Conservation (phyloP, 2,329 filamentous ascomycete species). For the Calonectria crousiana region DNA sequence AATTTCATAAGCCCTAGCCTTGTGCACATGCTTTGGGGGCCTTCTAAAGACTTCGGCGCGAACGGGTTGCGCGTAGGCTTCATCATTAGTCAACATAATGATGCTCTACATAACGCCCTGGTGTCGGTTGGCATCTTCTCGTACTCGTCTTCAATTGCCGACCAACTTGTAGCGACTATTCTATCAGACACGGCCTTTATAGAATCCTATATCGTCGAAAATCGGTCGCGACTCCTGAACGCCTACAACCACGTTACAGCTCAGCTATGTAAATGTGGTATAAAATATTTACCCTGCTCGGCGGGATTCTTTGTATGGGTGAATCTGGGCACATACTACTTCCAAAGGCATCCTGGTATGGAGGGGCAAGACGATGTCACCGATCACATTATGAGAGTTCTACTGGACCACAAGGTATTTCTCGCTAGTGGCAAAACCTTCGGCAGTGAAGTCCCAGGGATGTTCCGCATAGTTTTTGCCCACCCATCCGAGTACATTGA, state of each 20-base stretch:
- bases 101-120: slow-evolving; percentile 52
- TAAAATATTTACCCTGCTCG: slow-evolving; percentile 60
- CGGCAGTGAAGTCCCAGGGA: slow-evolving; percentile 52
- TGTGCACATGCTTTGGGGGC: slow-evolving; percentile 63
- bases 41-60: slow-evolving; percentile 66
- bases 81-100: slow-evolving; percentile 60
- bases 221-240: slow-evolving; percentile 46
- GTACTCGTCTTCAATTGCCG: slow-evolving; percentile 58
- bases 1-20: slow-evolving; percentile 60
- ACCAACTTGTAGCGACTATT: slow-evolving; percentile 54
- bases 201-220: slow-evolving; percentile 56
- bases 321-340: slow-evolving; percentile 53
- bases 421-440: slow-evolving; percentile 52
- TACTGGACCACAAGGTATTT: slow-evolving; percentile 50
- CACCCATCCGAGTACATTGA: slow-evolving; percentile 46
- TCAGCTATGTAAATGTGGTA: slow-evolving; percentile 52
- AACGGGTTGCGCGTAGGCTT: slow-evolving; percentile 66
- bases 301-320: slow-evolving; percentile 69
- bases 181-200: slow-evolving; percentile 59
- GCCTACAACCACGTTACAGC: slow-evolving; percentile 51
- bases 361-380: slow-evolving; percentile 36
- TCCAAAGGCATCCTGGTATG: slow-evolving; percentile 23
- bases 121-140: slow-evolving; percentile 53
- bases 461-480: slow-evolving; percentile 55
- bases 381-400: slow-evolving; percentile 37